Evolutionary conservation across 306 rosid species (phyloP), one percentile per base, ranked within the genome.

Genomic region (Cucurbita argyrosperma): DNA sequence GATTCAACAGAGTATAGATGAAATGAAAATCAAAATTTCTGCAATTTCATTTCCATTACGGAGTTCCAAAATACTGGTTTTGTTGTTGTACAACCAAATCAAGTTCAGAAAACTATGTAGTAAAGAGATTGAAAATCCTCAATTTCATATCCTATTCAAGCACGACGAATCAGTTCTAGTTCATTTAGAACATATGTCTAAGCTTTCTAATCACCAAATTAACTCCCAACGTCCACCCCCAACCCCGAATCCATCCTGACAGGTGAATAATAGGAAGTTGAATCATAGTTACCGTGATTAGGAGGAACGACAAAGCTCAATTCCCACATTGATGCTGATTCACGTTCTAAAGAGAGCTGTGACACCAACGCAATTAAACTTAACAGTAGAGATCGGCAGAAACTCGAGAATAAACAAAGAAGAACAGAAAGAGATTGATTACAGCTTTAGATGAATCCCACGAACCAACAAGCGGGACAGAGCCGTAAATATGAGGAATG

Each of bases 241-340:
- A 39, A 19, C 9, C 7, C 40, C 63, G 19, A 30, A 56, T n/a
- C 19, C 19, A 11, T 7, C 43, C 66, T 30, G 7, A 60, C 45
- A 35, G 45, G 18, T 5, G 8, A 23, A 45, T 37, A 23, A 35
- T 11, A 15, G 54, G 11, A 49, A 79, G 46, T n/a, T 4, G 15
- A 23, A 23, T 14, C 47, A 55, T 58, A 19, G 19, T 75, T 88
- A 94, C 99, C 99, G 39, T 94, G 99, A 87, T 94, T 91, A 51
- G 99, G 91, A 62, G 99, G 95, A 86, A 94, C 96, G 70, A 94
- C 99, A 78, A 94, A 94, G 82, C 99, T 89, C 82, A 94, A 82
- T 76, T 94, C 99, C 99, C 99, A 91, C 99, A 84, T 88, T 52
- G 97, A 94, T 7, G 89, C 90, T 45, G 99, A 89, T 77, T 94